Evolutionary conservation across 257 asterid genomes (phyloP).

Genomic region (Paraleonurus japonicus): DNA sequence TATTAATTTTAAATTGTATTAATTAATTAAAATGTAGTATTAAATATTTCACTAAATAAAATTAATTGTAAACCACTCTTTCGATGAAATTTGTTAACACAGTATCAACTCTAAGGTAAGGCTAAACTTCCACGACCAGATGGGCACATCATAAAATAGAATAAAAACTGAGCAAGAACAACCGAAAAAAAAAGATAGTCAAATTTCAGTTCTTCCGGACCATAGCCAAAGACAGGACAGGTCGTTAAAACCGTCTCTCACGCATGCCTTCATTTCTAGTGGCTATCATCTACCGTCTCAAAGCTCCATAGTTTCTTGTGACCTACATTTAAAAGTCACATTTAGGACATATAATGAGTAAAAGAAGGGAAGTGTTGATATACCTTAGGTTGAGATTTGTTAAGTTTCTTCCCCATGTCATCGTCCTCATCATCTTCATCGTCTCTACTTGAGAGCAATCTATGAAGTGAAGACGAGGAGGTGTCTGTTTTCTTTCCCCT

Average conservation of each 20-base stretch:
- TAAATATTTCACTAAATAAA: no score
- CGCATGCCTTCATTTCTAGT: conserved; percentile 7
- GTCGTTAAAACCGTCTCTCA: not conserved
- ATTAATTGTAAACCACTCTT: no score
- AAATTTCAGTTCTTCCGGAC: not conserved
- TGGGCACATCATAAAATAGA: not conserved
- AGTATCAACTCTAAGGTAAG: no score
- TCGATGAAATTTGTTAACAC: no score
- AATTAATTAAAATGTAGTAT: no score
- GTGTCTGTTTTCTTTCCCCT: conserved; percentile 77
- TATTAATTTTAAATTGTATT: no score
- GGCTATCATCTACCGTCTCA: conserved; percentile 50
- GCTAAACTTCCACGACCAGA: not conserved
- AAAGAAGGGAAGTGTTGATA: conserved; percentile 20
- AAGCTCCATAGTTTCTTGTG: conserved; percentile 79
- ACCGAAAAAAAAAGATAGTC: not conserved
- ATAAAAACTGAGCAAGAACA: not conserved
- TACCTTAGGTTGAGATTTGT: conserved; percentile 80
- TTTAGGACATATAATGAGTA: not conserved
- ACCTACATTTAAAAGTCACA: conserved; percentile 42
- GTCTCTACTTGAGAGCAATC: conserved; percentile 61
- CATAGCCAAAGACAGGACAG: not conserved
- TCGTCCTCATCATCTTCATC: conserved; percentile 68
- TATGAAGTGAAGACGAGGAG: conserved; percentile 72
- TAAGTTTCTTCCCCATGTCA: conserved; percentile 52